Base-by-base conservation (phyloP, 139 green algal genomes). In the Auxenochlorella pyrenoidosa region DNA sequence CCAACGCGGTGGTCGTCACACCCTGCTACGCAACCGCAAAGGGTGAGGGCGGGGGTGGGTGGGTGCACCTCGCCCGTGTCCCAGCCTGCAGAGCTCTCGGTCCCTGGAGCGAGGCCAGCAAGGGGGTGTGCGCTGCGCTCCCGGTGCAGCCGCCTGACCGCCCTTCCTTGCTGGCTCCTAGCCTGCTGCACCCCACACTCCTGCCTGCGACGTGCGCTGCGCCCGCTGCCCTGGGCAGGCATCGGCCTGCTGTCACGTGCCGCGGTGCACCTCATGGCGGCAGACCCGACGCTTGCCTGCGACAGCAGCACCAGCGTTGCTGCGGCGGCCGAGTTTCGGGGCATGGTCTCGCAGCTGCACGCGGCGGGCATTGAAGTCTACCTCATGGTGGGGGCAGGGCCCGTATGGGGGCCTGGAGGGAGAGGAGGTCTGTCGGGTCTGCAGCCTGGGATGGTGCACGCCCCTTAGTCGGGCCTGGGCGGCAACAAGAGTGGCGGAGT, bases 351-450 rank as follows among this genome's bases (percentile, higher is more conserved):
- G 22, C 88, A 82, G 38, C 79, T 96, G 75, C 94, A 97, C 59
- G 77, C 54, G 0, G 88, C 88, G 26, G 95, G 95, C 76, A 83
- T 97, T 28, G 93, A 96, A 89, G 94, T 97, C 5, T 83, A 96
- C 28, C 77, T 96, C 65, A 88, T 93, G 86, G 91, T 92, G 58
- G 2, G 86, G 24, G 6, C 22, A 21, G 30, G 3, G 34, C 21
- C 19, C 3, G 0, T 16, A 26, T 75, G 15, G 15, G 65, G 21
- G 32, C 8, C 65, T 72, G 65, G 22, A 10, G 3, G 26, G 34
- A 1, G 65, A 10, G 10, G 47, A 6, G 10, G 47, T 36, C 26
- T 72, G 24, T 3, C 41, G n/a, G 32, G 1, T 5, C 28, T 38
- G 66, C 66, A 36, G 65, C 15, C 8, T n/a, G 54, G 54, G 15